Base-by-base conservation (phyloP, 257 asterid species). In the Capsicum pubescens region DNA sequence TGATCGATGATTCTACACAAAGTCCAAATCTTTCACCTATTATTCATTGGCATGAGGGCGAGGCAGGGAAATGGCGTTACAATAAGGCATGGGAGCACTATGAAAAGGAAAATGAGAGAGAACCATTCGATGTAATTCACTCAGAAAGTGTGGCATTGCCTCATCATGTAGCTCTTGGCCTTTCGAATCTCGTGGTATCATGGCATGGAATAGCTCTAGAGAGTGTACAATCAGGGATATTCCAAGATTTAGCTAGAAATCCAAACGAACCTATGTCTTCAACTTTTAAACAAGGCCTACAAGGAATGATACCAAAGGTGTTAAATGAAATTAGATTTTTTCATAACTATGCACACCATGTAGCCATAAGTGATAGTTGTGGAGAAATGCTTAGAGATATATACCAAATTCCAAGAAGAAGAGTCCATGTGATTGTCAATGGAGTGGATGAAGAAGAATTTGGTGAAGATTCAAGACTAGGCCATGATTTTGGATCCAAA, bases 131-230 rank as follows among this genome's bases (percentile, higher is more conserved):
- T 60, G 94, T 92, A 1, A 86, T 95, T 85, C 99, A 95, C 85
- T 87, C 98, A 10, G 99, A 95, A 67, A 95, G 99, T 79, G 98
- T 95, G n/a, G 93, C 98, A 44, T 90, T 95, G 17, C 98, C 98
- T 8, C 85, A 84, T 63, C 90, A 94, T 90, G 69, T 94, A 12
- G 98, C 98, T 0, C 87, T 90, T 6, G 79, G 84, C 15, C 84
- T 91, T 7, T 79, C 91, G 0, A 91, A 94, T 87, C 94, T 95
- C 16, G 99, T 86, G 1, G 99, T 94, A 1, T 95, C 99, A 0
- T 95, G 99, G 99, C 99, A 94, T 19, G 98, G 98, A 11, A 95
- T 95, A 52, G 98, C 99, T 9, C 92, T 94, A 39, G 98, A 95
- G 89, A 93, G 96, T 84, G 92, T 93, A 35, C 97, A 94, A 7